phyloP scores from a whole-genome alignment of 225 moss, liverwort and hornwort species.

The Lunularia cruciata region DNA sequence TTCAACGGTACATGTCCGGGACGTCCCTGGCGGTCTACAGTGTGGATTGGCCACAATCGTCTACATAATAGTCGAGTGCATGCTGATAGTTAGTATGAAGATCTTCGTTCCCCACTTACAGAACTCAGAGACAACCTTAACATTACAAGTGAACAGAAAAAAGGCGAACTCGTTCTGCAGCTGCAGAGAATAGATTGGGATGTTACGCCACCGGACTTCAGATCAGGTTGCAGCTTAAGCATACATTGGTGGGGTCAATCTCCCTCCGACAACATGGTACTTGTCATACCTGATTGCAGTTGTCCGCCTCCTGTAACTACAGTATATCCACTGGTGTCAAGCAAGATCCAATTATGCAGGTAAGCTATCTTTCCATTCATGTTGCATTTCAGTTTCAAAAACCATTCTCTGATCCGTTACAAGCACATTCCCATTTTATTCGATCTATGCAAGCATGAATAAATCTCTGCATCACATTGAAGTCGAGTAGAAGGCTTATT shows the following conservation, averaged over 20 bases:
- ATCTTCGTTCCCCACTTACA: neutral
- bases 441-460: no score
- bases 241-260: conserved; percentile 45
- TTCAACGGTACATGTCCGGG: neutral
- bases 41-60: no score
- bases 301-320: conserved; percentile 39
- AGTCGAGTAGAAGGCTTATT: no score
- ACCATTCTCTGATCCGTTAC: no score
- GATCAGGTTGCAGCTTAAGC: conserved; percentile 30
- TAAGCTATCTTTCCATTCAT: conserved; percentile 18
- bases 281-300: conserved; percentile 33
- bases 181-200: conserved; percentile 32
- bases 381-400: no score
- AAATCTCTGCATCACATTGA: no score
- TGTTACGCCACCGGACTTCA: conserved; percentile 6
- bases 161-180: conserved; percentile 30
- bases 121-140: neutral
- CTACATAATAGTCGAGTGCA: no score
- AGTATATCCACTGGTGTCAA: conserved; percentile 32
- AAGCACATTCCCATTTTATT: no score
- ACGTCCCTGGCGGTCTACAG: conserved; percentile 12
- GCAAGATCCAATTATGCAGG: conserved; percentile 35
- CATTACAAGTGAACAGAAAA: conserved; percentile 18
- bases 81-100: neutral
- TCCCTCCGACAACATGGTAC: conserved; percentile 29